Conservation (phyloP, 805 yeast genomes). For the Starmerella cellae region DNA sequence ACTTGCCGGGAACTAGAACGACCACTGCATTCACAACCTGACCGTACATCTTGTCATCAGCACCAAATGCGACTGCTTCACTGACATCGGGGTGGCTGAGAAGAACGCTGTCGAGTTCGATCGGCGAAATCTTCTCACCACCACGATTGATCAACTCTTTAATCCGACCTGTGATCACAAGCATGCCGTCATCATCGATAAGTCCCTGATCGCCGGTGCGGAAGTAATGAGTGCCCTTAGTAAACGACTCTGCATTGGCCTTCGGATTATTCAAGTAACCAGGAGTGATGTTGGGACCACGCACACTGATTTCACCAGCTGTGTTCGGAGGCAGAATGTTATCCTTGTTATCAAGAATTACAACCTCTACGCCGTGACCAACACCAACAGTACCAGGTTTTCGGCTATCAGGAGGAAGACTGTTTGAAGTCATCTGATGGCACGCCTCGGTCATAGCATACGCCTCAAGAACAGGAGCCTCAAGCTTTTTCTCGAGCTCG, state of each 20-base stretch:
- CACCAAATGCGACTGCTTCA: slow-evolving; percentile 63
- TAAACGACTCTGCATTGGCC: slow-evolving; percentile 57
- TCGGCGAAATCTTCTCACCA: slow-evolving; percentile 66
- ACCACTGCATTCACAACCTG: slow-evolving; percentile 60
- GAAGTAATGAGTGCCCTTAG: slow-evolving; percentile 42
- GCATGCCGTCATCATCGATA: slow-evolving; percentile 44
- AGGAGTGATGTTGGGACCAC: slow-evolving; percentile 54
- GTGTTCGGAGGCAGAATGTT: slow-evolving; percentile 37
- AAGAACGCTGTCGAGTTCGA: slow-evolving; percentile 51
- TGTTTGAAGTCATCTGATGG: slow-evolving; percentile 68
- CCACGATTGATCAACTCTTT: slow-evolving; percentile 66
- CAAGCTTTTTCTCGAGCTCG: slow-evolving; percentile 42
- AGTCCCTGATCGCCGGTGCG: slow-evolving; percentile 71
- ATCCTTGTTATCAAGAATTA: slow-evolving; percentile 40
- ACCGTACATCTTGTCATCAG: slow-evolving; percentile 53
- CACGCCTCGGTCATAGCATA: slow-evolving; percentile 74
- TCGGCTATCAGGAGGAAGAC: slow-evolving; percentile 49
- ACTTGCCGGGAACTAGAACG: slow-evolving; percentile 36
- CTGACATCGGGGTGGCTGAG: slow-evolving; percentile 48
- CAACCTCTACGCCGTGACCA: slow-evolving; percentile 55
- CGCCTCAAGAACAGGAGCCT: slow-evolving; percentile 62
- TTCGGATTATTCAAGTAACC: slow-evolving; percentile 61
- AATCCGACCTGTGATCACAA: slow-evolving; percentile 53
- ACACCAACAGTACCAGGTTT: slow-evolving; percentile 63
- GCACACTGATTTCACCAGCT: slow-evolving; percentile 57